A percentile compares a stretch with the other conserved stretches of the same genome.
These are phyloP conservation scores for Carex sylvatica DNA, from an alignment of 202 grass and related monocot genomes.

Conservation along the genomic window DNA sequence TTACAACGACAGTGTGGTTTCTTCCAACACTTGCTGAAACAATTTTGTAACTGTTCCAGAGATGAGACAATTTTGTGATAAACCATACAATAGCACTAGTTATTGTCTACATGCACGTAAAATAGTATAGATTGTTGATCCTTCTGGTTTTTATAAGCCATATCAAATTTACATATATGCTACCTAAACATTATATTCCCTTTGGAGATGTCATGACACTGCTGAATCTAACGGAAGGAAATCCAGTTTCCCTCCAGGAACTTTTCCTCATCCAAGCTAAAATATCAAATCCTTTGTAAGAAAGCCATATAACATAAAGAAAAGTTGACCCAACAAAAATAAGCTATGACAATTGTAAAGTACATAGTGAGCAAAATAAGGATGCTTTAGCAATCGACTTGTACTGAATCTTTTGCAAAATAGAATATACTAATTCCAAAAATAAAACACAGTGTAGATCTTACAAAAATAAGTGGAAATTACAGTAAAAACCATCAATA, in stretches of 20 bases:
- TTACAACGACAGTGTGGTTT: constrained; percentile 84
- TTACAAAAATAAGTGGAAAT: background rate
- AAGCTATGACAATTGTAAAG: background rate
- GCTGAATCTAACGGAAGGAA: background rate
- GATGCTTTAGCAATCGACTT: background rate
- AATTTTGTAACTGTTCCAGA: constrained; percentile 56
- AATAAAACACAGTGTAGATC: background rate
- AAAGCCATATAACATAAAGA: background rate
- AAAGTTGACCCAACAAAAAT: background rate
- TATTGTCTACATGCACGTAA: constrained; percentile 5
- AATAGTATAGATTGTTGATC: background rate
- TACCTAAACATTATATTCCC: background rate
- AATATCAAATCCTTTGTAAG: background rate
- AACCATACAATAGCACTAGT: background rate
- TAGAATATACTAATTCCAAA: background rate
- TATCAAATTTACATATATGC: constrained; percentile 8
- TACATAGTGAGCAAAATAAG: background rate
- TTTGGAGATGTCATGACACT: background rate
- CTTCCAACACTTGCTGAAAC: constrained; percentile 74
- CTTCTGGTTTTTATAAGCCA: background rate
- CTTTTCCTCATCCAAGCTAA: constrained; percentile 4
- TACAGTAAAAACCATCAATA: background rate
- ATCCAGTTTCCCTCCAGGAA: background rate
- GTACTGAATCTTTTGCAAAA: background rate
- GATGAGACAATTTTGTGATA: constrained; percentile 1